Evolutionary conservation across 78 protist genomes (phyloP).

Genomic region (Dictyostelium capitatum): DNA sequence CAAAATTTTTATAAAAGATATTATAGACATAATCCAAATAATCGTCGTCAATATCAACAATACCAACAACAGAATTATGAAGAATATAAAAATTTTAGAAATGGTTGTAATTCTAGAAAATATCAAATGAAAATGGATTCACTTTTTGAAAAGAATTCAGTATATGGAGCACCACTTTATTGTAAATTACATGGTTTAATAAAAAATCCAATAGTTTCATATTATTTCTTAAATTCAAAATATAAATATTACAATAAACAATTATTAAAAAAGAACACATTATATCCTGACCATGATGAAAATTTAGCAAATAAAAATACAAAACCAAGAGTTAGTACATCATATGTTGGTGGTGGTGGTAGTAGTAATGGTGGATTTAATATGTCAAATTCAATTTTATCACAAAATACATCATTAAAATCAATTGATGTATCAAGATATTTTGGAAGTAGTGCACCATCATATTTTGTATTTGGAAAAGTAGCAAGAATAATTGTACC

Average conservation of each 20-base stretch:
- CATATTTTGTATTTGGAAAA: constrained; percentile 23
- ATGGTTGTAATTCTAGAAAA: background rate
- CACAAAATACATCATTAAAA: background rate
- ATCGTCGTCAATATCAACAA: background rate
- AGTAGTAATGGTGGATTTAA: background rate
- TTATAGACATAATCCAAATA: too few species aligned
- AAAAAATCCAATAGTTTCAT: background rate
- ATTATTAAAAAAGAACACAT: background rate
- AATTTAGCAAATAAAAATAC: background rate
- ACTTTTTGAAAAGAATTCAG: background rate
- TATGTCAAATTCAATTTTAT: background rate
- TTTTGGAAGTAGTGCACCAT: constrained; percentile 26
- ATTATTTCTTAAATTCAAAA: background rate
- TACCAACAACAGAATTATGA: background rate
- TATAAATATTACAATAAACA: background rate
- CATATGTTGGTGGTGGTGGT: background rate
- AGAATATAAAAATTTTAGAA: background rate
- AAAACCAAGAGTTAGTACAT: background rate
- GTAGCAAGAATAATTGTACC: constrained; percentile 42
- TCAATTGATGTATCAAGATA: background rate
- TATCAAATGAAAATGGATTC: background rate
- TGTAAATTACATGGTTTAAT: too few species aligned
- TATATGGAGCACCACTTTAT: too few species aligned
- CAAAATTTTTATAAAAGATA: too few species aligned
- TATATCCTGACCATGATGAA: background rate